Conservation (phyloP, 2,329 filamentous ascomycete genomes). For the Aspergillus tubingensis region DNA sequence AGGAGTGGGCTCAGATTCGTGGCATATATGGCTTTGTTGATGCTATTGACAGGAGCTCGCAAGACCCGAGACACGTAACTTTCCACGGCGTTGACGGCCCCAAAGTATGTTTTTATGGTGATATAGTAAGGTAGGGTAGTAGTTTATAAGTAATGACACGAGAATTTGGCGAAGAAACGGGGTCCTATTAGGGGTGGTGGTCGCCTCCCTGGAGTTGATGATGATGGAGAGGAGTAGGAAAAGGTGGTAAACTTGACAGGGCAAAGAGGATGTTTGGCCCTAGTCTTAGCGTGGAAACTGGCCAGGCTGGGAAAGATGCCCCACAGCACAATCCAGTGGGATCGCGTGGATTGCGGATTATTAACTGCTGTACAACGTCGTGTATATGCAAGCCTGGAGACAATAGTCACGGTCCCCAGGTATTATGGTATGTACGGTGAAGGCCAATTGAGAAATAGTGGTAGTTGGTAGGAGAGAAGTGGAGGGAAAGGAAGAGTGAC, state of each 20-base stretch:
- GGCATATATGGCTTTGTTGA: conserved; percentile 34
- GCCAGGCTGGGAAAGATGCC: conserved; percentile 35
- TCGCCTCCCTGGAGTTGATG: conserved; percentile 16
- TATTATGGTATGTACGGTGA: conserved; percentile 13
- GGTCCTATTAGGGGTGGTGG: conserved; percentile 12
- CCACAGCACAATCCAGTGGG: conserved; percentile 35
- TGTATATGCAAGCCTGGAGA: conserved; percentile 11
- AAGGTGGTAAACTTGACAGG: conserved; percentile 39
- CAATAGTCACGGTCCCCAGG: neutral
- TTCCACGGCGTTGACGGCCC: conserved; percentile 12
- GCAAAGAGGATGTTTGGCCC: conserved; percentile 46
- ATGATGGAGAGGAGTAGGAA: conserved; percentile 24
- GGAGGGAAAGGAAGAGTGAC: conserved; percentile 14
- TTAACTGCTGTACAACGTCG: conserved; percentile 10
- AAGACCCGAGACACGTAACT: conserved; percentile 26
- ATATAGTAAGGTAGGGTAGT: conserved; percentile 1
- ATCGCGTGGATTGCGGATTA: conserved; percentile 31
- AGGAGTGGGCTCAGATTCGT: conserved; percentile 20
- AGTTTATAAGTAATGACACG: conserved; percentile 20
- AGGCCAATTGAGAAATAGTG: conserved; percentile 6
- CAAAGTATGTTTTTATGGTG: conserved; percentile 1
- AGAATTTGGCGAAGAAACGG: conserved; percentile 20
- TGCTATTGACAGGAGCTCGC: conserved; percentile 30
- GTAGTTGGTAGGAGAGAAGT: conserved; percentile 9
- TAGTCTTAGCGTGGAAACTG: conserved; percentile 44